Percentiles rank a stretch among this genome's conserved stretches.
Evolutionary conservation across 371 early-diverging fungal species (phyloP).

Genomic region (Sporodiniella umbellata): DNA sequence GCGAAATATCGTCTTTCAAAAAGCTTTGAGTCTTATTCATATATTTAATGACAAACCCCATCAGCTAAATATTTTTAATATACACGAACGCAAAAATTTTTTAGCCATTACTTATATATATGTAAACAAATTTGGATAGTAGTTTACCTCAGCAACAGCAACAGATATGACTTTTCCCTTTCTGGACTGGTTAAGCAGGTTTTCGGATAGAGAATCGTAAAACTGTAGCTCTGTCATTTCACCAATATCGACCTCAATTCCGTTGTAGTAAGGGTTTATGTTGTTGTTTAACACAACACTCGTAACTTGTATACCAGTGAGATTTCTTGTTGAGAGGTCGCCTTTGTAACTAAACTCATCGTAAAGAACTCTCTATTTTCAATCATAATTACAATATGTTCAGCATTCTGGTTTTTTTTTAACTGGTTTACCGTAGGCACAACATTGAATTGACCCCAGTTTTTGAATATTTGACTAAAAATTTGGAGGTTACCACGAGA

Average conservation of each 20-base stretch:
- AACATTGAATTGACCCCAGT: slow-evolving; percentile 50
- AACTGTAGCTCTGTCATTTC: slow-evolving; percentile 43
- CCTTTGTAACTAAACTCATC: slow-evolving; percentile 31
- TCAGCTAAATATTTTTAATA: slow-evolving; percentile 33
- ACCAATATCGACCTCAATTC: slow-evolving; percentile 34
- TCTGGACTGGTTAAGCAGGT: slow-evolving; percentile 30
- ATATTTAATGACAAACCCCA: slow-evolving; percentile 32
- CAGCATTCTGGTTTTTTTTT: neutral
- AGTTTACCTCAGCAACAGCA: slow-evolving; percentile 52
- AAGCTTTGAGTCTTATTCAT: slow-evolving; percentile 21
- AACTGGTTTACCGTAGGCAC: slow-evolving; percentile 59
- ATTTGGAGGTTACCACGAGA: slow-evolving; percentile 52
- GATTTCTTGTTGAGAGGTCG: slow-evolving; percentile 24
- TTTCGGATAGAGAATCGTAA: slow-evolving; percentile 35
- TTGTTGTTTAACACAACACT: slow-evolving; percentile 52
- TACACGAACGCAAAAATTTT: too few species aligned
- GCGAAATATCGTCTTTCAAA: neutral
- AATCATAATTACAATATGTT: slow-evolving; percentile 6
- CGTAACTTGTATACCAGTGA: slow-evolving; percentile 51
- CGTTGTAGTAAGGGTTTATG: slow-evolving; percentile 41
- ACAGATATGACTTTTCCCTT: slow-evolving; percentile 30
- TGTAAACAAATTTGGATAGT: too few species aligned
- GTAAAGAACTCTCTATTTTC: slow-evolving; percentile 39
- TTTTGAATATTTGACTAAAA: slow-evolving; percentile 56
- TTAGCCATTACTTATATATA: neutral